Percentiles rank a stretch among this genome's conserved stretches.
These are phyloP conservation scores for Phytophthora vignae DNA, from an alignment of 352 stramenopile species.

Conservation along the genomic window DNA sequence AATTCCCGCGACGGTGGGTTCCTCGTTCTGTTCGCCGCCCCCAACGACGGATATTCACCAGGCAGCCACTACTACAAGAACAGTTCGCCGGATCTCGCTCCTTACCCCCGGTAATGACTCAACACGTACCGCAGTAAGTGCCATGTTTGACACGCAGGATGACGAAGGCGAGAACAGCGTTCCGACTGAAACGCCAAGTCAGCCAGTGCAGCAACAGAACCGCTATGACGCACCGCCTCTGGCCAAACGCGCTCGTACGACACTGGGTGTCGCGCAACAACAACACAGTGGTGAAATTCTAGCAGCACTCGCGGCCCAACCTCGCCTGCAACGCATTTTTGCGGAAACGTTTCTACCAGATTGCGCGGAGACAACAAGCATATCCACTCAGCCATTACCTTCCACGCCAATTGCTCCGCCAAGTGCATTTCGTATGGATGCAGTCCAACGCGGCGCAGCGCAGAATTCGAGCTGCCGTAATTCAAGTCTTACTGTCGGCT, in stretches of 20 bases:
- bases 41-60: background rate
- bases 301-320: background rate
- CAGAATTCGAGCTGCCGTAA: background rate
- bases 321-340: conserved; percentile 1
- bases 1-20: background rate
- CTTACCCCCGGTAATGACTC: background rate
- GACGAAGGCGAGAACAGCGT: background rate
- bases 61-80: background rate
- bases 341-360: background rate
- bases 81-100: background rate
- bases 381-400: background rate
- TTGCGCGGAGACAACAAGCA: background rate
- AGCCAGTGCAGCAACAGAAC: background rate
- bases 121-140: background rate
- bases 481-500: background rate
- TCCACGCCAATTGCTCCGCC: too few species aligned
- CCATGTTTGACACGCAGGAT: background rate
- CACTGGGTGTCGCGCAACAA: background rate
- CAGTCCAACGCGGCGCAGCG: background rate
- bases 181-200: background rate
- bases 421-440: background rate
- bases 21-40: background rate
- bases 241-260: background rate
- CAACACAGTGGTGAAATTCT: conserved; percentile 1
- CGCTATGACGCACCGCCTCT: background rate